phyloP scores from a whole-genome alignment of 2,329 filamentous ascomycete species.

The Neofusicoccum sp. region DNA sequence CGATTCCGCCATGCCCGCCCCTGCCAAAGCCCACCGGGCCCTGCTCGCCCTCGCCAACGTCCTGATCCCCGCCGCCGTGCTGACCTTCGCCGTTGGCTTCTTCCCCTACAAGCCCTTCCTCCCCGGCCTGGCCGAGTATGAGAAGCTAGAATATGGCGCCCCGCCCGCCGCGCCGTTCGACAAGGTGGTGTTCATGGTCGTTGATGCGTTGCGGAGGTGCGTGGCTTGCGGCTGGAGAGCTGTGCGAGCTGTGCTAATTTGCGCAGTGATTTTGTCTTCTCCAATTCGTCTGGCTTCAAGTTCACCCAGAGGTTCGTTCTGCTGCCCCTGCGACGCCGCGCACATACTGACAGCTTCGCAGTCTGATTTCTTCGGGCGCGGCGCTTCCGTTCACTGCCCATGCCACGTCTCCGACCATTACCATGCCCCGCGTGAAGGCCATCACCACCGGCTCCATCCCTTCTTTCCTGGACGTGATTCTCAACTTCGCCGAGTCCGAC shows the following conservation, averaged over 20 bases:
- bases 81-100: constrained; percentile 82
- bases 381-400: constrained; percentile 94
- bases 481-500: constrained; percentile 94
- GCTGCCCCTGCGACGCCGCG: background rate
- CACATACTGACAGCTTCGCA: constrained; percentile 38
- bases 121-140: constrained; percentile 74
- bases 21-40: background rate
- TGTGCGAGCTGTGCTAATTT: background rate
- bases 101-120: constrained; percentile 97
- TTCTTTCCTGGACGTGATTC: constrained; percentile 92
- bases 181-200: constrained; percentile 93
- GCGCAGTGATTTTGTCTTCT: constrained; percentile 86
- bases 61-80: constrained; percentile 67
- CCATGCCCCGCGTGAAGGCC: constrained; percentile 96
- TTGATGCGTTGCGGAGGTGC: constrained; percentile 88
- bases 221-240: background rate
- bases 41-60: constrained; percentile 68
- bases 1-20: background rate
- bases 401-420: constrained; percentile 94
- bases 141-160: constrained; percentile 52
- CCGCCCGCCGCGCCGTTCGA: constrained; percentile 73
- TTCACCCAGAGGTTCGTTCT: constrained; percentile 77
- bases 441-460: constrained; percentile 98
- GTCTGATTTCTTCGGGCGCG: constrained; percentile 76
- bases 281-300: constrained; percentile 72